Percentiles rank a stretch among this genome's conserved stretches.
These are phyloP conservation scores for Agaricus sinodeliciosus DNA, from an alignment of 768 basidiomycete genomes.

Conservation along the genomic window DNA sequence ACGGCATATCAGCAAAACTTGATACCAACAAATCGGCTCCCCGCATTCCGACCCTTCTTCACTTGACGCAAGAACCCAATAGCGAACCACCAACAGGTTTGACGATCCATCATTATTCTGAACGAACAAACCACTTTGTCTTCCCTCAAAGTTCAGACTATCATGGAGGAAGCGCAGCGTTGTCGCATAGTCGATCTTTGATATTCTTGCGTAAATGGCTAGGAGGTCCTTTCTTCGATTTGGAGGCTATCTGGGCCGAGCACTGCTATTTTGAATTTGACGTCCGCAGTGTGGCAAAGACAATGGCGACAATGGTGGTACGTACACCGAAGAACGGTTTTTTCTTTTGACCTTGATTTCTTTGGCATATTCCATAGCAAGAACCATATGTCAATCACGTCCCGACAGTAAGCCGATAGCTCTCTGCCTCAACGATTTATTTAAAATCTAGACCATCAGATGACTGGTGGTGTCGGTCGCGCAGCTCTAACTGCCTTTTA, in stretches of 20 bases:
- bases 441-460: constrained; percentile 20
- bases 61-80: constrained; percentile 20
- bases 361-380: constrained; percentile 22
- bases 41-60: constrained; percentile 30
- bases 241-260: constrained; percentile 58
- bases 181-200: constrained; percentile 40
- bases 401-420: constrained; percentile 34
- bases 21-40: constrained; percentile 8
- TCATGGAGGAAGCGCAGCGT: constrained; percentile 31
- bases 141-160: constrained; percentile 35
- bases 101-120: constrained; percentile 23
- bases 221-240: constrained; percentile 46
- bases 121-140: constrained; percentile 33
- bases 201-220: constrained; percentile 38
- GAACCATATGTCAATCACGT: constrained; percentile 58
- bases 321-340: constrained; percentile 6
- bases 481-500: constrained; percentile 45
- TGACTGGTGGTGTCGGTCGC: constrained; percentile 52
- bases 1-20: constrained; percentile 21
- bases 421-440: neutral
- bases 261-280: constrained; percentile 52
- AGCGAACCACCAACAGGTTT: constrained; percentile 12
- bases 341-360: neutral
- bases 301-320: constrained; percentile 53
- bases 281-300: constrained; percentile 40